These are phyloP conservation scores for Aureoboletus auriporus DNA, from an alignment of 768 basidiomycete genomes.

Conservation along the genomic window DNA sequence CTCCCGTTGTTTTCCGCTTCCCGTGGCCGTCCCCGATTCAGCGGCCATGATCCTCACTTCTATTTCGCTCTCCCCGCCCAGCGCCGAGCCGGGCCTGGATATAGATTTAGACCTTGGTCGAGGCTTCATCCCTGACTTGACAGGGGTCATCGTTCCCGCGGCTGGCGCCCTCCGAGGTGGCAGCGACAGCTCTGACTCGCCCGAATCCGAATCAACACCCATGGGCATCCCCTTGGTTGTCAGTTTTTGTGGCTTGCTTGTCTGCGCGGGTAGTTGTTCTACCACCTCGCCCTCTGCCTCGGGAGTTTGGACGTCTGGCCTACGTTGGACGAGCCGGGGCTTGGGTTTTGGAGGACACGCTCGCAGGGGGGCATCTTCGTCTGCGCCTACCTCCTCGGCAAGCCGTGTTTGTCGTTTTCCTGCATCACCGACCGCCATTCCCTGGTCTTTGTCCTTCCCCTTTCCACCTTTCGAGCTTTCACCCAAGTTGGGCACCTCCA, in stretches of 20 bases:
- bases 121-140: slow-evolving; percentile 27
- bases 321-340: slow-evolving; percentile 1
- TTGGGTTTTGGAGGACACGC: not conserved
- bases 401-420: not conserved
- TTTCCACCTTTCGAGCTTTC: not conserved
- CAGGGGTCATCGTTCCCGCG: slow-evolving; percentile 11
- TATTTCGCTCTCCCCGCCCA: not conserved
- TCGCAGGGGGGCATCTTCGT: not conserved
- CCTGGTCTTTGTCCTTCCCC: not conserved
- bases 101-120: slow-evolving; percentile 13
- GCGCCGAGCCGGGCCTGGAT: not conserved
- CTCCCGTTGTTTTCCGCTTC: not conserved
- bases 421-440: not conserved
- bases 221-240: not conserved
- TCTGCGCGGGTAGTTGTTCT: not conserved
- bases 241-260: not conserved
- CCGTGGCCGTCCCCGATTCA: not conserved
- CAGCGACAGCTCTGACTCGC: slow-evolving; percentile 4
- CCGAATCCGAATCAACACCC: slow-evolving; percentile 1
- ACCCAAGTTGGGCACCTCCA: not conserved
- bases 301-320: not conserved
- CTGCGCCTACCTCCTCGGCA: not conserved
- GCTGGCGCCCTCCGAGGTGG: slow-evolving; percentile 8
- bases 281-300: not conserved
- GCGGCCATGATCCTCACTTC: not conserved